These are phyloP conservation scores for Effrenium voratum DNA, from an alignment of 73 alveolate genomes.

Conservation along the genomic window DNA sequence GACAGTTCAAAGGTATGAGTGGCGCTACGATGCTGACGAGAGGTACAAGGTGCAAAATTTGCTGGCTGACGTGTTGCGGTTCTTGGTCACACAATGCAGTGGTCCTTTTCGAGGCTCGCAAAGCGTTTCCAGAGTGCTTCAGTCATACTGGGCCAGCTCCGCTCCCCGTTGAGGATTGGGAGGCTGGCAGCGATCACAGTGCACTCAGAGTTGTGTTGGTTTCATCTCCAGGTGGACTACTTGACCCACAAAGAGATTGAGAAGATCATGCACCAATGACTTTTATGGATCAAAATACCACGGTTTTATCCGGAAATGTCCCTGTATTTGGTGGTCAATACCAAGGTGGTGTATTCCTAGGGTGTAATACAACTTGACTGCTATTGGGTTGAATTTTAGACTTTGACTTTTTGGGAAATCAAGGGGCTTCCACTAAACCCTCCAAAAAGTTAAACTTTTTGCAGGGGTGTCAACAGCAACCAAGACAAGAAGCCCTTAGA, in stretches of 20 bases:
- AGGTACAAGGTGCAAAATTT: conserved; percentile 13
- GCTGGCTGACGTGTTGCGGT: background rate
- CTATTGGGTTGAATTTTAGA: too few species aligned
- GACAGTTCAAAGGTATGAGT: conserved; percentile 30
- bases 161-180: conserved; percentile 85
- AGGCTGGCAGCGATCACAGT: too few species aligned
- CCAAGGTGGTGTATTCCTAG: too few species aligned
- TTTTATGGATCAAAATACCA: too few species aligned
- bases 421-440: background rate
- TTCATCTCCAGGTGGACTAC: conserved; percentile 77
- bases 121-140: conserved; percentile 43
- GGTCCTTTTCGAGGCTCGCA: conserved; percentile 9
- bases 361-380: too few species aligned
- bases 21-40: conserved; percentile 89
- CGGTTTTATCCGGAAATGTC: too few species aligned
- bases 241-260: conserved; percentile 84
- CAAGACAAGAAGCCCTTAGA: background rate
- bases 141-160: conserved; percentile 88
- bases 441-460: too few species aligned
- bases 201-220: too few species aligned
- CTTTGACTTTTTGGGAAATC: too few species aligned
- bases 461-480: background rate
- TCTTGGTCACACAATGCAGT: background rate
- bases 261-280: conserved; percentile 54
- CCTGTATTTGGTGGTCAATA: too few species aligned